These are phyloP conservation scores for Sesbania bispinosa DNA, from an alignment of 306 rosid genomes.

Conservation along the genomic window DNA sequence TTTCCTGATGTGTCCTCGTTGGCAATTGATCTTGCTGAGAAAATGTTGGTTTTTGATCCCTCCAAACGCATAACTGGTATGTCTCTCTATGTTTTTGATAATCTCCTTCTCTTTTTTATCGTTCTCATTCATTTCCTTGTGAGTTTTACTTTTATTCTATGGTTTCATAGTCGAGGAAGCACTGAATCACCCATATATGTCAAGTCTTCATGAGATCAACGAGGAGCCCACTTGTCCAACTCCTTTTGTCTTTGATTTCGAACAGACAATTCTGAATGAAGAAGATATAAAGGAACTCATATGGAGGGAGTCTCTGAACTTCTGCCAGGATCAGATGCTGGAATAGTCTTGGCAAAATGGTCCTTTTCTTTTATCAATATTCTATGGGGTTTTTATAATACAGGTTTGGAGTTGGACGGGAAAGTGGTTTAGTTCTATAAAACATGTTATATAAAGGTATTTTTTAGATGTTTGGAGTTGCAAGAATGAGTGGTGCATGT, in stretches of 20 bases:
- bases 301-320: conserved; percentile 72
- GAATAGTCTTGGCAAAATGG: conserved; percentile 10
- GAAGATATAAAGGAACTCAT: conserved; percentile 92
- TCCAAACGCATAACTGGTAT: conserved; percentile 84
- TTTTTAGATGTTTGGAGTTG: conserved; percentile 25
- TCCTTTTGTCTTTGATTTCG: conserved; percentile 81
- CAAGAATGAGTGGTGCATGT: conserved; percentile 21
- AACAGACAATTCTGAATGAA: conserved; percentile 68
- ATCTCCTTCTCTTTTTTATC: neutral
- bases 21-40: conserved; percentile 91
- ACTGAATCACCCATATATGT: conserved; percentile 79
- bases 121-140: conserved; percentile 3
- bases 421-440: neutral
- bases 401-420: conserved; percentile 27
- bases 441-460: conserved; percentile 6
- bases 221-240: conserved; percentile 89
- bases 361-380: neutral
- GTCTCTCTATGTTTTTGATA: conserved; percentile 22
- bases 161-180: conserved; percentile 76
- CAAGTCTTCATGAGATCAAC: conserved; percentile 91
- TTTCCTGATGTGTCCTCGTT: conserved; percentile 65
- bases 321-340: conserved; percentile 15
- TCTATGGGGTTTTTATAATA: conserved; percentile 22
- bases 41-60: conserved; percentile 90
- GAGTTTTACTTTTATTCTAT: conserved; percentile 8